Percentiles rank a stretch among this genome's conserved stretches.
These are phyloP conservation scores for Aspergillus fijiensis DNA, from an alignment of 2,329 filamentous ascomycete genomes.

Conservation along the genomic window DNA sequence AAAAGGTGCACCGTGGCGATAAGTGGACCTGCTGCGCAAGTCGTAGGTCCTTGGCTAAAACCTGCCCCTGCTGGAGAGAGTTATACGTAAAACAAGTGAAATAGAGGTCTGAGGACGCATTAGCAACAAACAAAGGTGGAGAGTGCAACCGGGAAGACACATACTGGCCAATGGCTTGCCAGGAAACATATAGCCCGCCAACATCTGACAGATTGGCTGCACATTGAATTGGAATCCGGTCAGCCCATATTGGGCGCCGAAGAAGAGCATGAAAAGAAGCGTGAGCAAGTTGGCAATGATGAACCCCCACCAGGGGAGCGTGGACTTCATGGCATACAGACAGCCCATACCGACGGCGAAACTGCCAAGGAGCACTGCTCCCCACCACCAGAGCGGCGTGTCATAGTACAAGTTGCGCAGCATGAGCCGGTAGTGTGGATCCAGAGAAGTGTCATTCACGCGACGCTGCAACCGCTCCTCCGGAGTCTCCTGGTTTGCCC, in stretches of 20 bases:
- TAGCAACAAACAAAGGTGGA: not conserved
- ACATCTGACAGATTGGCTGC: constrained; percentile 6
- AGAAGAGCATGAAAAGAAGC: constrained; percentile 6
- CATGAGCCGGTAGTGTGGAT: constrained; percentile 6
- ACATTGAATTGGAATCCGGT: constrained; percentile 6
- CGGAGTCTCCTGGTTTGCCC: constrained; percentile 1
- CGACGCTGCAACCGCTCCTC: constrained; percentile 1
- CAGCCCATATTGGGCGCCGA: constrained; percentile 2
- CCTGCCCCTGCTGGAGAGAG: constrained; percentile 2
- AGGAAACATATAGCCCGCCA: constrained; percentile 7
- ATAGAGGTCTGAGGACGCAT: not conserved
- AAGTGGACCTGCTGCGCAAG: constrained; percentile 5
- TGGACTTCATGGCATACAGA: constrained; percentile 7
- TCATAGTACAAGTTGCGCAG: constrained; percentile 1
- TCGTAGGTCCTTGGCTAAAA: constrained; percentile 3
- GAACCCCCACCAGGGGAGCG: constrained; percentile 6
- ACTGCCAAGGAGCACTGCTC: not conserved
- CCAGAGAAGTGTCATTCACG: not conserved
- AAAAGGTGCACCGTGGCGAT: constrained; percentile 2
- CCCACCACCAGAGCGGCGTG: constrained; percentile 6
- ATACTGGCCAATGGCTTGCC: constrained; percentile 3
- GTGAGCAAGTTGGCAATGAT: constrained; percentile 4
- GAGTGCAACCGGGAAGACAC: not conserved
- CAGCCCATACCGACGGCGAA: constrained; percentile 3
- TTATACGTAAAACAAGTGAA: constrained; percentile 10